Conservation (phyloP, 148 eudicot genomes). For the Rheum nobile region DNA sequence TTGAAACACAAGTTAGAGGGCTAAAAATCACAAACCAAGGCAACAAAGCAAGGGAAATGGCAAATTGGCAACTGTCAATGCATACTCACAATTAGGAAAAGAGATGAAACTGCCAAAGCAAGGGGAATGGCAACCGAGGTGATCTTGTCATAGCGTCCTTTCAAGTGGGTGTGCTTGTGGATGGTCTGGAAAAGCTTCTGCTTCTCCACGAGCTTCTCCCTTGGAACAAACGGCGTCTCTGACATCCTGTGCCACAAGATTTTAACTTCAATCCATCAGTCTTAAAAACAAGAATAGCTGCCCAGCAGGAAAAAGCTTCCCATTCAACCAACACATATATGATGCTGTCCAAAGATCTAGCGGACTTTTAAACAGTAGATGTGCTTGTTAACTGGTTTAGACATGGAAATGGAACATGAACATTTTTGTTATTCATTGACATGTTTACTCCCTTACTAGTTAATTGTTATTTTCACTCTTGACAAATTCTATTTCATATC, state of each 20-base stretch:
- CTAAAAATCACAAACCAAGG: neutral
- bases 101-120: slow-evolving; percentile 49
- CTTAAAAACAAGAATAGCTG: neutral
- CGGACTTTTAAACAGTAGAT: too few relatives aligned
- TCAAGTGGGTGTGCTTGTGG: slow-evolving; percentile 67
- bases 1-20: neutral
- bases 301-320: neutral
- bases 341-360: neutral
- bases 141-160: slow-evolving; percentile 69
- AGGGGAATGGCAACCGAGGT: slow-evolving; percentile 89
- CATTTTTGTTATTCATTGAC: neutral
- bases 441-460: neutral
- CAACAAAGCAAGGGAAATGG: too few relatives aligned
- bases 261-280: neutral
- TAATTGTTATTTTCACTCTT: neutral
- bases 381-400: neutral
- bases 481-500: neutral
- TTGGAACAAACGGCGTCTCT: slow-evolving; percentile 64
- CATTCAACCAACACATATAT: too few relatives aligned
- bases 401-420: neutral
- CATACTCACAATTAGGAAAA: slow-evolving; percentile 57
- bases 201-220: slow-evolving; percentile 69
- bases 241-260: slow-evolving; percentile 46
- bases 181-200: slow-evolving; percentile 61
- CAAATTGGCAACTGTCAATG: neutral